phyloP scores from a whole-genome alignment of 306 rosid species.

The Prunus dulcis region DNA sequence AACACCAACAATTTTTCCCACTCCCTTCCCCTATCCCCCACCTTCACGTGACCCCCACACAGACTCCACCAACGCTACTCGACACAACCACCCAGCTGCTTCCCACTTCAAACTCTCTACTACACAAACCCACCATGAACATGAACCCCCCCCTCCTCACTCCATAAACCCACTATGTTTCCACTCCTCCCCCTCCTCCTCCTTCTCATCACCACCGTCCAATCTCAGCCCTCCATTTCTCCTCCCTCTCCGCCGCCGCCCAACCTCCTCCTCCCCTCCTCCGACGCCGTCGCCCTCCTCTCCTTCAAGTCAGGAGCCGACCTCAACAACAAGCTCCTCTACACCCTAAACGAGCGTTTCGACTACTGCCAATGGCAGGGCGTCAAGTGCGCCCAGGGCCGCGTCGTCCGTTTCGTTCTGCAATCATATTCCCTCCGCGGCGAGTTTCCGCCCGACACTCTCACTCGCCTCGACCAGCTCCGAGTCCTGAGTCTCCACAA shows the following conservation, averaged over 20 bases:
- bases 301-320: constrained; percentile 77
- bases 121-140: background rate
- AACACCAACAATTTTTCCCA: background rate
- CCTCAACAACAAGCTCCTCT: constrained; percentile 65
- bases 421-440: constrained; percentile 53
- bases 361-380: constrained; percentile 92
- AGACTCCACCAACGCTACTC: background rate
- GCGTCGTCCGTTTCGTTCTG: constrained; percentile 56
- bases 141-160: background rate
- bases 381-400: constrained; percentile 74
- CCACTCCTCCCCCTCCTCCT: background rate
- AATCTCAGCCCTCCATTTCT: background rate
- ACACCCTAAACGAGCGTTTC: constrained; percentile 52
- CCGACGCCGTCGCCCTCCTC: constrained; percentile 68
- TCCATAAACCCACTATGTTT: background rate
- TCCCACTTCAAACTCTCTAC: background rate
- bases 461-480: constrained; percentile 75
- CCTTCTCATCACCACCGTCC: constrained; percentile 1
- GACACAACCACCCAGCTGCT: background rate
- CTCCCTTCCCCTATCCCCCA: background rate
- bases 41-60: background rate
- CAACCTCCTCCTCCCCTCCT: constrained; percentile 14
- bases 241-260: constrained; percentile 14
- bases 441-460: constrained; percentile 43
- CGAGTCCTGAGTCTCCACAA: constrained; percentile 67